Base-by-base conservation (phyloP, 345 rosid genomes). In the Brassica incana region DNA sequence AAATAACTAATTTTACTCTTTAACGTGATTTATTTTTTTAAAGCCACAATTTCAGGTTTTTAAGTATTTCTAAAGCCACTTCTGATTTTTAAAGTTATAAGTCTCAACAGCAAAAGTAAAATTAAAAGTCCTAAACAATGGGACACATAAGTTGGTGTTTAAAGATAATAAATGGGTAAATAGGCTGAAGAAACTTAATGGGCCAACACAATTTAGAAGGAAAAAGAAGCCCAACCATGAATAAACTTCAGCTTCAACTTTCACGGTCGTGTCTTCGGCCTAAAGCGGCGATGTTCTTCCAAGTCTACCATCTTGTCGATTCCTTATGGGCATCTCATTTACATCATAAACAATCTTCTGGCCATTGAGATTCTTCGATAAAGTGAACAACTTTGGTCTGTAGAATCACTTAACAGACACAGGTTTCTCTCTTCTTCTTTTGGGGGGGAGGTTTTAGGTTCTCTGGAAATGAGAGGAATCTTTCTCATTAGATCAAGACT, bases 391-490 rank as follows among this genome's bases (percentile, higher is more conserved):
- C 73, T 73, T 79, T 73, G 32, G n/a, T 67, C 43, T 43, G 73
- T 43, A 65, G 58, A 40, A 58, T 78, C 52, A 4, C 81, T 29
- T 10, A 65, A 8, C 38, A 65, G 32, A 56, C 67, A 38, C 50
- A 18, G 32, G 43, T 70, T 70, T 40, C 18, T 54, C 36, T 56
- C 29, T 50, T 50, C 11, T 58, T 11, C 64, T 20, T 29, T n/a
- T 40, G 16, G 4, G 16, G 16, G 4, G 16, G 0, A 2, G 36
- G n/a, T 64, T 62, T 16, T n/a, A n/a, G n/a, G 2, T 27, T 14
- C 63, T 74, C 38, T 45, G 7, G 60, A 7, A 35, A 81, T 81
- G 80, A 66, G 84, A 65, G 84, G 84, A 76, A 59, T 67, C 69
- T 71, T 72, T 72, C 65, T 72, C 4, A 67, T 76, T 11, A 71